A percentile compares a stretch with the other conserved stretches of the same genome.
phyloP scores from a whole-genome alignment of 805 yeast species.

The Wickerhamia fluorescens region DNA sequence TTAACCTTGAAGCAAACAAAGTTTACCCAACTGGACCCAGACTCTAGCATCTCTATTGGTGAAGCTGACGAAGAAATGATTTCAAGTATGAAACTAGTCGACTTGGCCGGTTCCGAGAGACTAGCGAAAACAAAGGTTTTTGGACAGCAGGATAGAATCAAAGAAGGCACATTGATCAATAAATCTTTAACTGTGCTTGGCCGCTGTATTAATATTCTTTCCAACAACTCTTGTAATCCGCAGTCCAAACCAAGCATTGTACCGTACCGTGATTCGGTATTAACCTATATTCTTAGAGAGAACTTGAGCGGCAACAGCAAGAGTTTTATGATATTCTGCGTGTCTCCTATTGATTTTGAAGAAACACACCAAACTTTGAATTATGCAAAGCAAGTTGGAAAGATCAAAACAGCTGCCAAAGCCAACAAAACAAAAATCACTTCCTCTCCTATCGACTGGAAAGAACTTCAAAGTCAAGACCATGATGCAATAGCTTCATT shows the following conservation, averaged over 20 bases:
- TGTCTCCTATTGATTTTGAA: constrained; percentile 73
- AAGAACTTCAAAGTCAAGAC: constrained; percentile 18
- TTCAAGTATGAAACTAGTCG: constrained; percentile 64
- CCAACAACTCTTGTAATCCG: constrained; percentile 38
- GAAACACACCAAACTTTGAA: constrained; percentile 71
- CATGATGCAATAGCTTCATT: constrained; percentile 20
- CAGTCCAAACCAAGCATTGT: constrained; percentile 30
- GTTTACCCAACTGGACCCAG: constrained; percentile 26
- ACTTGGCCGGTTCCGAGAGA: constrained; percentile 79
- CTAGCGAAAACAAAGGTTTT: constrained; percentile 55
- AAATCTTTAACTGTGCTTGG: constrained; percentile 75
- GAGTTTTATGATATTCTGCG: constrained; percentile 81
- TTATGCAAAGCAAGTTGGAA: constrained; percentile 72
- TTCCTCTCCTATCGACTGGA: constrained; percentile 25
- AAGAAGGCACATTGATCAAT: constrained; percentile 74
- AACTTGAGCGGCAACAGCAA: constrained; percentile 81
- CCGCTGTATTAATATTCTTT: constrained; percentile 46
- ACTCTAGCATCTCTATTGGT: constrained; percentile 19
- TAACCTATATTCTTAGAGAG: constrained; percentile 72
- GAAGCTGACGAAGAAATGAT: constrained; percentile 41
- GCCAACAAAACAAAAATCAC: constrained; percentile 27
- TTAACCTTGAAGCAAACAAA: constrained; percentile 52
- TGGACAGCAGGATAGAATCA: constrained; percentile 46
- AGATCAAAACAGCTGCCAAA: constrained; percentile 55
- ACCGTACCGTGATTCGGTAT: constrained; percentile 68